phyloP scores from a whole-genome alignment of 1,284 basidiomycete species.

The Lignosus rhinocerotis region DNA sequence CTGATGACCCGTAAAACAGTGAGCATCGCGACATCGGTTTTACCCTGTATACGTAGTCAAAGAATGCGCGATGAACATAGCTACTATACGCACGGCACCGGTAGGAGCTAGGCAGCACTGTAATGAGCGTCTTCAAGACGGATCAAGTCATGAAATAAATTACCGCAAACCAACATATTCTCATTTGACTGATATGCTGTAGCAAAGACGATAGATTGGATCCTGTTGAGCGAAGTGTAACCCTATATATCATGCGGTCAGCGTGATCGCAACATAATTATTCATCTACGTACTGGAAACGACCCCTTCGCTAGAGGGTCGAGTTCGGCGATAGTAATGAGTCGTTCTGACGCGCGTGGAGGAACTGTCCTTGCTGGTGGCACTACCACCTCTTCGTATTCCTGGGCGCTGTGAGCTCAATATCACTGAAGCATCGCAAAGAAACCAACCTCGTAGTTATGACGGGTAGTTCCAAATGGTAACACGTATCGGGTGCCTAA shows the following conservation, averaged over 20 bases:
- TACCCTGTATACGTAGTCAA: conserved; percentile 66
- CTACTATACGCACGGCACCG: conserved; percentile 76
- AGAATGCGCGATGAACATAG: neutral
- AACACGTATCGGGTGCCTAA: conserved; percentile 78
- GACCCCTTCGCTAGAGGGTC: conserved; percentile 83
- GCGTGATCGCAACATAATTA: neutral
- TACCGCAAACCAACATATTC: conserved; percentile 95
- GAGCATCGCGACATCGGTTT: conserved; percentile 99
- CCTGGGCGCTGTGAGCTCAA: conserved; percentile 34
- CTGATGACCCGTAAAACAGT: conserved; percentile 87
- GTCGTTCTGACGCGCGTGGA: conserved; percentile 71
- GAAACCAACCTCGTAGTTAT: conserved; percentile 60
- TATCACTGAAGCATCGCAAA: neutral
- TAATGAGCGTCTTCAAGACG: neutral
- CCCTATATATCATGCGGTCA: conserved; percentile 48
- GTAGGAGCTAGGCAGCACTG: conserved; percentile 71
- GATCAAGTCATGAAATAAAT: conserved; percentile 29
- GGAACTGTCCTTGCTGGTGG: conserved; percentile 86
- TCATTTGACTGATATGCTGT: conserved; percentile 95
- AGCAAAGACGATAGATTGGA: conserved; percentile 95
- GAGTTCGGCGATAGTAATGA: conserved; percentile 75
- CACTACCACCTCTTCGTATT: conserved; percentile 84
- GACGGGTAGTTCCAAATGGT: conserved; percentile 81
- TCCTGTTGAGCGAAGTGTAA: conserved; percentile 87
- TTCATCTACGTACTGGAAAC: conserved; percentile 67